phyloP scores from a whole-genome alignment of 352 stramenopile genomes.

The Pythium monospermum region DNA sequence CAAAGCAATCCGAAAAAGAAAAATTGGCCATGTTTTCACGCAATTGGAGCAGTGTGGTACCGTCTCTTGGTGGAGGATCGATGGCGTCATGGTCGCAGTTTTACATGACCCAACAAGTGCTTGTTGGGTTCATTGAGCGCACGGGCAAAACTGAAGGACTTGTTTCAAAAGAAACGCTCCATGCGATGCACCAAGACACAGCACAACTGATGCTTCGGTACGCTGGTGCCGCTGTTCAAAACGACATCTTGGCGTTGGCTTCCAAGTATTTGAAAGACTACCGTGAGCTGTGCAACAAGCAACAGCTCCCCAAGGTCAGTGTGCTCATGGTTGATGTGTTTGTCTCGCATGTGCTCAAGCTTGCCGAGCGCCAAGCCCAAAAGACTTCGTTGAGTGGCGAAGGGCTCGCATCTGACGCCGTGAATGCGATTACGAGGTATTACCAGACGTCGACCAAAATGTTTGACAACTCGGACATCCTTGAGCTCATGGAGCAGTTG shows the following conservation, averaged over 20 bases:
- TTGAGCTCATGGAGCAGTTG: conserved; percentile 57
- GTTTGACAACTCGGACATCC: conserved; percentile 79
- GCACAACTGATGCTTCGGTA: conserved; percentile 60
- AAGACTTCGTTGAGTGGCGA: conserved; percentile 18
- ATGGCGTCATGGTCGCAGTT: conserved; percentile 61
- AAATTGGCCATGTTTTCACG: conserved; percentile 25
- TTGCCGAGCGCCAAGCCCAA: conserved; percentile 57
- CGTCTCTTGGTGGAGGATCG: conserved; percentile 44
- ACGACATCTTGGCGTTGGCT: conserved; percentile 62
- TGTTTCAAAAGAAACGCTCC: conserved; percentile 28
- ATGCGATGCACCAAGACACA: conserved; percentile 26
- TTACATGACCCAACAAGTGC: conserved; percentile 47
- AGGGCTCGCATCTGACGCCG: conserved; percentile 21
- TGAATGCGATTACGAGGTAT: conserved; percentile 53
- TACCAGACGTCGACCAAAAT: conserved; percentile 72
- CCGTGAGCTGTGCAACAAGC: conserved; percentile 58
- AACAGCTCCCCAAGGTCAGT: conserved; percentile 69
- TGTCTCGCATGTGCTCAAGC: conserved; percentile 72
- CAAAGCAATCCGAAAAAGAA: neutral
- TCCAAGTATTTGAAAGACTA: conserved; percentile 79
- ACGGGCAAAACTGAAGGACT: conserved; percentile 24
- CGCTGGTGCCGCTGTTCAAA: conserved; percentile 53
- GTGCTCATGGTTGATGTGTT: conserved; percentile 79
- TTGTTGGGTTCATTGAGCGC: conserved; percentile 28
- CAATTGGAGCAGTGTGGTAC: conserved; percentile 32